Evolutionary conservation across 2,329 filamentous ascomycete species (phyloP).

Genomic region (Fusarium vanettenii): DNA sequence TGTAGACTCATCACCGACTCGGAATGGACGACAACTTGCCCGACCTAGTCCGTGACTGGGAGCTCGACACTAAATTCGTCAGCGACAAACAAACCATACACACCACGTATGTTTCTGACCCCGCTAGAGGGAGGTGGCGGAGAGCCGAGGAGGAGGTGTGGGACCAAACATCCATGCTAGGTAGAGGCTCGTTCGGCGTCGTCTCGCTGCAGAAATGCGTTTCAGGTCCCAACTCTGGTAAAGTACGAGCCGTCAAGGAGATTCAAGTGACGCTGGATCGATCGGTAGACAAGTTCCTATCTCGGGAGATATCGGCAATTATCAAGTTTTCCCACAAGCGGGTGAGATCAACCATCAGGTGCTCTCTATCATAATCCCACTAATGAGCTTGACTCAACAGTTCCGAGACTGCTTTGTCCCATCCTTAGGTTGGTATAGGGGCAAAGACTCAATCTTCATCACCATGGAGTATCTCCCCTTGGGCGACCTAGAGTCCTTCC

Average conservation of each 20-base stretch:
- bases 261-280: not conserved
- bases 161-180: not conserved
- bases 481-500: not conserved
- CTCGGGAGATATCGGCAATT: not conserved
- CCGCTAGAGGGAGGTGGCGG: not conserved
- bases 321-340: conserved; percentile 5
- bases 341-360: not conserved
- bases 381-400: not conserved
- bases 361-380: not conserved
- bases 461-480: conserved; percentile 2
- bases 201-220: not conserved
- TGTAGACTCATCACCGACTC: not conserved
- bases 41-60: not conserved
- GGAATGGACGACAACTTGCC: not conserved
- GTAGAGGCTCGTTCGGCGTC: not conserved
- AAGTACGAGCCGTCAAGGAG: not conserved
- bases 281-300: not conserved
- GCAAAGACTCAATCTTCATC: not conserved
- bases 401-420: conserved; percentile 4
- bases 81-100: not conserved
- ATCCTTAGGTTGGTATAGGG: not conserved
- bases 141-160: not conserved
- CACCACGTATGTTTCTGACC: not conserved
- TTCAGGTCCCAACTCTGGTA: not conserved
- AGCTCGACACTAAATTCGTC: not conserved